Evolutionary conservation across 2,329 filamentous ascomycete species (phyloP).

Genomic region (Alternaria metachromatica): DNA sequence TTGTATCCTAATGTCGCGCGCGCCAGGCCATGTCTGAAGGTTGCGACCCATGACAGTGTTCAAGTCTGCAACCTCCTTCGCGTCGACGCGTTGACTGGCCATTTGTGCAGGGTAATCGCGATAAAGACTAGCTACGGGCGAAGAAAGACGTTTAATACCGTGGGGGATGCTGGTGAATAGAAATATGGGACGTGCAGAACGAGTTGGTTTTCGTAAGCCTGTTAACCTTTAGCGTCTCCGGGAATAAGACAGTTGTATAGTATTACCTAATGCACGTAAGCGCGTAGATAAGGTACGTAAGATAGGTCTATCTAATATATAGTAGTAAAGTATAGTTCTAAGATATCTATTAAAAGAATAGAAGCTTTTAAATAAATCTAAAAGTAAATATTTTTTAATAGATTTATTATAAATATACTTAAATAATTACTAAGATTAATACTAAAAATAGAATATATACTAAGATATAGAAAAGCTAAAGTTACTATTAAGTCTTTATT

Average conservation of each 20-base stretch:
- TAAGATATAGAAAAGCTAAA: too few species aligned
- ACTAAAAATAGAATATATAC: too few species aligned
- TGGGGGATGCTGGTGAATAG: background rate
- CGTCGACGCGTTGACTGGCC: background rate
- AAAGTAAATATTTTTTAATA: too few species aligned
- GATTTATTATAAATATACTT: too few species aligned
- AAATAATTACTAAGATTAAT: too few species aligned
- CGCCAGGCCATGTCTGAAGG: constrained; percentile 20
- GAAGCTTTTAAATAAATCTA: background rate
- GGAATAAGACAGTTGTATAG: background rate
- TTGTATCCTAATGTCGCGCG: constrained; percentile 25
- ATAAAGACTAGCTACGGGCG: background rate
- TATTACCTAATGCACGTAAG: background rate
- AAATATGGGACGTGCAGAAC: background rate
- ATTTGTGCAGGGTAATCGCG: background rate
- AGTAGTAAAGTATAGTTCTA: background rate
- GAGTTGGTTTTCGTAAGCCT: background rate
- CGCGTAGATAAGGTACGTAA: background rate
- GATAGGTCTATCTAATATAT: background rate
- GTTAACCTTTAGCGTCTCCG: background rate
- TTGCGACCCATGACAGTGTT: constrained; percentile 5
- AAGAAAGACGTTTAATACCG: background rate
- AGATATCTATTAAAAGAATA: background rate
- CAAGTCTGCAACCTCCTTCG: background rate
- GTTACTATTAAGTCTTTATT: too few species aligned